phyloP scores from a whole-genome alignment of 441 rosid species.

The Corymbia calophylla region DNA sequence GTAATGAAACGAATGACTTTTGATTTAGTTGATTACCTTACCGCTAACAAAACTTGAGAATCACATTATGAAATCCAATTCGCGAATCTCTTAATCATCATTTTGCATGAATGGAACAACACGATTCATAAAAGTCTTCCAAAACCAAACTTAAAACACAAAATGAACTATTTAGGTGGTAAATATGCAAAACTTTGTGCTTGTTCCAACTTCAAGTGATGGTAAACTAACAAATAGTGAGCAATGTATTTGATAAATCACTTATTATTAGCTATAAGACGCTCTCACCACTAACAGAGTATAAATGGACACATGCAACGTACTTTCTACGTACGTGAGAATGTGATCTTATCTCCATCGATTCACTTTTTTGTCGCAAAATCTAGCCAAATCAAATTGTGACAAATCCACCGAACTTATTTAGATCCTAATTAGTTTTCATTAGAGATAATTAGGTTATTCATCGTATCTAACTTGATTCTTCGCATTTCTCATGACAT shows the following conservation, averaged over 20 bases:
- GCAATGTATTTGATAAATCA: not conserved
- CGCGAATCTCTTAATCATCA: not conserved
- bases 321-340: not conserved
- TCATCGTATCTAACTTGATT: accelerated
- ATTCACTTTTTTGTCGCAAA: not conserved
- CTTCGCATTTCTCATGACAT: not conserved
- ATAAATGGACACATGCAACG: not conserved
- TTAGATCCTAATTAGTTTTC: not conserved
- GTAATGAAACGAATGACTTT: not conserved
- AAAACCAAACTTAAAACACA: too few relatives aligned
- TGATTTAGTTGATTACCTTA: not conserved
- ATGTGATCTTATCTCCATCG: not conserved
- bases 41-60: accelerated
- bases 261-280: not conserved
- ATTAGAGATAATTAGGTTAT: not conserved
- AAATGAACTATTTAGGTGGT: not conserved
- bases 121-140: not conserved
- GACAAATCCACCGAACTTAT: not conserved
- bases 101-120: not conserved
- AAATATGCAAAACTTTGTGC: not conserved
- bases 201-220: not conserved
- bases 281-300: not conserved
- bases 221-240: too few relatives aligned
- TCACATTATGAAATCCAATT: not conserved
- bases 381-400: not conserved